A percentile compares a stretch with the other conserved stretches of the same genome.
Evolutionary conservation across 139 green algal species (phyloP).

Genomic region (Diplosphaera chodatii): DNA sequence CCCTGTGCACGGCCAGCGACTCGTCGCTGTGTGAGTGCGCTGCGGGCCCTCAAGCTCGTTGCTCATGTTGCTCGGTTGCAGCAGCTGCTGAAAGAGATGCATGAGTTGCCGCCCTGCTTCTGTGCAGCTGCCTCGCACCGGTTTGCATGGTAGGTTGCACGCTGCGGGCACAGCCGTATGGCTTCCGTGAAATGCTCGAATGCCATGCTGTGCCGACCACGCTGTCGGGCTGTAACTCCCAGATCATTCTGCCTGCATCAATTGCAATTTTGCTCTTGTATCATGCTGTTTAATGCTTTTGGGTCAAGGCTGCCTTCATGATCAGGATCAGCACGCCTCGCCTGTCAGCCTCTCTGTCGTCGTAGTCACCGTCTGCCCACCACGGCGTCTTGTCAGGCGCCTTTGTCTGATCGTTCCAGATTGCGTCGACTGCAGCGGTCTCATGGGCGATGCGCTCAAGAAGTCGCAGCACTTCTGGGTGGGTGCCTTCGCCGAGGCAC

Average conservation of each 20-base stretch:
- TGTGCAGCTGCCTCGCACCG: too few relatives aligned
- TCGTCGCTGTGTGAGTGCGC: too few relatives aligned
- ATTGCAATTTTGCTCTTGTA: too few relatives aligned
- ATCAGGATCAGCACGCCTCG: neutral
- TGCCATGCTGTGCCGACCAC: slow-evolving; percentile 19
- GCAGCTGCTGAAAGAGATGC: too few relatives aligned
- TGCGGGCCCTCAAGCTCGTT: too few relatives aligned
- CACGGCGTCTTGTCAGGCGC: slow-evolving; percentile 5
- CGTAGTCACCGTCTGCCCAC: slow-evolving; percentile 47
- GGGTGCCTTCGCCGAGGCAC: neutral
- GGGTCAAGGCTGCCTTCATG: too few relatives aligned
- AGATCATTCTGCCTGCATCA: slow-evolving; percentile 19
- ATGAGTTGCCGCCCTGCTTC: too few relatives aligned
- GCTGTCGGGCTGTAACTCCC: slow-evolving; percentile 12
- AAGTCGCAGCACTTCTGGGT: neutral
- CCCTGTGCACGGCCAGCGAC: slow-evolving; percentile 35
- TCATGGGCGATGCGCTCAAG: neutral
- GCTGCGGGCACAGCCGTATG: slow-evolving; percentile 37
- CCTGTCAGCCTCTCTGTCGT: slow-evolving; percentile 27
- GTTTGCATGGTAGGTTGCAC: slow-evolving; percentile 26
- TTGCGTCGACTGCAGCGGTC: neutral
- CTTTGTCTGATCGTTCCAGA: neutral
- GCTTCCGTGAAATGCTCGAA: slow-evolving; percentile 53
- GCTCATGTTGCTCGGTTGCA: too few relatives aligned
- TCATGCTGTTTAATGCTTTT: too few relatives aligned